Conservation (phyloP, 2,329 filamentous ascomycete genomes). For the Colletotrichum australisinense region DNA sequence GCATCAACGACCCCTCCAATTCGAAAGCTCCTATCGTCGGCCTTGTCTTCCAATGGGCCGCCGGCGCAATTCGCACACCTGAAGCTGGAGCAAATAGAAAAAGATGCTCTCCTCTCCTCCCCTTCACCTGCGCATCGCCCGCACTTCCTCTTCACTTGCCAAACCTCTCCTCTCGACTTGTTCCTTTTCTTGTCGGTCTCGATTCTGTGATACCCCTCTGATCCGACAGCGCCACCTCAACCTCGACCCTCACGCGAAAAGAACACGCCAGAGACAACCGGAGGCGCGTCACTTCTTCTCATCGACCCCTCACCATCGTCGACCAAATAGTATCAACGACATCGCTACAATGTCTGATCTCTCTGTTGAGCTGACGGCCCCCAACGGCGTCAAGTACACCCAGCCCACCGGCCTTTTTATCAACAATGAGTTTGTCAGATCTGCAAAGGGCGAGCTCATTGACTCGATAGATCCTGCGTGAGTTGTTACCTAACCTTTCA, state of each 20-base stretch:
- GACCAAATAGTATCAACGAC: not conserved
- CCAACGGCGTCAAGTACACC: slow-evolving; percentile 75
- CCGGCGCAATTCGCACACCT: too few species aligned
- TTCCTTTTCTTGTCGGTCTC: not conserved
- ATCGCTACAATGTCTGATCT: slow-evolving; percentile 29
- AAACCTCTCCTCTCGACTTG: not conserved
- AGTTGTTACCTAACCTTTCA: slow-evolving; percentile 13
- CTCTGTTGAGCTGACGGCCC: slow-evolving; percentile 70
- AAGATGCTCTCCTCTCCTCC: not conserved
- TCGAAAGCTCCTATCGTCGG: not conserved
- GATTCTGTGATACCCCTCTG: slow-evolving; percentile 16
- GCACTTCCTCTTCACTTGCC: not conserved
- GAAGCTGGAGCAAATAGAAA: not conserved
- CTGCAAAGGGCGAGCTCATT: slow-evolving; percentile 65
- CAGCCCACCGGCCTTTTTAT: slow-evolving; percentile 81
- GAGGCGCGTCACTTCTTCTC: not conserved
- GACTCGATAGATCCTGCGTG: slow-evolving; percentile 73
- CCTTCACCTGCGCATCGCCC: not conserved
- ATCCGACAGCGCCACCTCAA: not conserved
- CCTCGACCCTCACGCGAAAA: not conserved
- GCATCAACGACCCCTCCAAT: not conserved
- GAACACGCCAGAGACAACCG: too few species aligned
- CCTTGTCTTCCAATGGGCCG: not conserved
- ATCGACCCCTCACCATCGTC: not conserved
- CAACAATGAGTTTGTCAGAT: slow-evolving; percentile 79